phyloP scores from a whole-genome alignment of 768 basidiomycete species.

The Phanerochaete sordida region DNA sequence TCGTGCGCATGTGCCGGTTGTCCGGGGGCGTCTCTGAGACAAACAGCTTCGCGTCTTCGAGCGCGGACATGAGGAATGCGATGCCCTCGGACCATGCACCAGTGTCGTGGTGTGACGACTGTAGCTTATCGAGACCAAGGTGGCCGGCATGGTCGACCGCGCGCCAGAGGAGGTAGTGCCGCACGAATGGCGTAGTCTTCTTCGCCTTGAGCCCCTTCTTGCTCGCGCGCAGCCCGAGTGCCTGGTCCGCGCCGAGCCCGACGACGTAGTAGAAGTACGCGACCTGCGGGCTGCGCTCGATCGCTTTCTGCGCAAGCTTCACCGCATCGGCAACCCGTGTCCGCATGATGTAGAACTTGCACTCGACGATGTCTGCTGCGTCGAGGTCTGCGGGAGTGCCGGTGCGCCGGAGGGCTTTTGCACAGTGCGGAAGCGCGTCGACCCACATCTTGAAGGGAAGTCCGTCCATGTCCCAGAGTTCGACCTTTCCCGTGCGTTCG shows the following conservation, averaged over 20 bases:
- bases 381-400: slow-evolving; percentile 42
- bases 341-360: slow-evolving; percentile 54
- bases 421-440: slow-evolving; percentile 58
- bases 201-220: slow-evolving; percentile 66
- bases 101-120: slow-evolving; percentile 37
- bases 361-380: slow-evolving; percentile 60
- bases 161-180: slow-evolving; percentile 55
- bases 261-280: slow-evolving; percentile 66
- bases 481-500: slow-evolving; percentile 37
- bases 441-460: slow-evolving; percentile 59
- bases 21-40: slow-evolving; percentile 58
- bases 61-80: slow-evolving; percentile 55
- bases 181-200: slow-evolving; percentile 50
- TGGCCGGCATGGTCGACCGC: slow-evolving; percentile 58
- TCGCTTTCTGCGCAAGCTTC: slow-evolving; percentile 39
- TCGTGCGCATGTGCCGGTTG: slow-evolving; percentile 54
- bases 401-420: slow-evolving; percentile 47
- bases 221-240: slow-evolving; percentile 53
- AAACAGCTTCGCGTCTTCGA: slow-evolving; percentile 57
- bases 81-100: slow-evolving; percentile 56
- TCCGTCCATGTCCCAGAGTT: slow-evolving; percentile 38
- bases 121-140: slow-evolving; percentile 47
- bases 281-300: slow-evolving; percentile 53
- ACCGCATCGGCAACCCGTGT: slow-evolving; percentile 47
- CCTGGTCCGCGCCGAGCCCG: slow-evolving; percentile 43